phyloP scores from a whole-genome alignment of 768 basidiomycete genomes.

The Tylopilus sp. region DNA sequence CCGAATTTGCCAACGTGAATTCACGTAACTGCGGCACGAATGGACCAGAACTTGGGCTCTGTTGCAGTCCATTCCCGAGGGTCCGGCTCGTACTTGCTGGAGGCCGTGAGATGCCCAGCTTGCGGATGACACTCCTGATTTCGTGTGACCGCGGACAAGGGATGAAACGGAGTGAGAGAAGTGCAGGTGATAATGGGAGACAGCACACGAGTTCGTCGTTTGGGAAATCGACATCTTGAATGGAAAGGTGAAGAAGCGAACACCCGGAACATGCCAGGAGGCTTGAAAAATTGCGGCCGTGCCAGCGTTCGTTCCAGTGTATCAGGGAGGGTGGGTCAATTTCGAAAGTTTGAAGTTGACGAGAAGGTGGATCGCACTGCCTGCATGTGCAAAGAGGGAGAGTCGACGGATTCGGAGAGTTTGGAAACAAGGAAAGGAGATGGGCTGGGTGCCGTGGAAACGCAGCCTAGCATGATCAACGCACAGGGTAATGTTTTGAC shows the following conservation, averaged over 20 bases:
- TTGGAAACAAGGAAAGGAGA: slow-evolving; percentile 9
- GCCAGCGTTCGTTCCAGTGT: slow-evolving; percentile 1
- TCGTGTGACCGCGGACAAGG: slow-evolving; percentile 17
- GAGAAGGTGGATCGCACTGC: slow-evolving; percentile 6
- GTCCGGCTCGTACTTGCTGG: background rate
- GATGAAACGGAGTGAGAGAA: slow-evolving; percentile 13
- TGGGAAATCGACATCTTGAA: slow-evolving; percentile 14
- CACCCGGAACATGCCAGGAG: slow-evolving; percentile 17
- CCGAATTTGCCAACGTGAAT: slow-evolving; percentile 16
- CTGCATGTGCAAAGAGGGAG: background rate
- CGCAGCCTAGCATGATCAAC: slow-evolving; percentile 1
- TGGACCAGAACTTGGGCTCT: background rate
- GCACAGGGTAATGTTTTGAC: slow-evolving; percentile 17
- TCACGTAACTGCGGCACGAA: slow-evolving; percentile 11
- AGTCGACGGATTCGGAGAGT: slow-evolving; percentile 17
- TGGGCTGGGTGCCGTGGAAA: background rate
- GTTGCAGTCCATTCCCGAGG: background rate
- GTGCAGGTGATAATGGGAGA: slow-evolving; percentile 11
- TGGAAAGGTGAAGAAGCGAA: slow-evolving; percentile 10
- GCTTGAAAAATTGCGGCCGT: slow-evolving; percentile 7
- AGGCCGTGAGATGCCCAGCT: slow-evolving; percentile 1
- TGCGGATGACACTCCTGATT: slow-evolving; percentile 5
- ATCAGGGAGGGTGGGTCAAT: slow-evolving; percentile 9
- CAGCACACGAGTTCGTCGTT: slow-evolving; percentile 19
- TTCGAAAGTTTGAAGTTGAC: slow-evolving; percentile 14